phyloP scores from a whole-genome alignment of 1,284 basidiomycete species.

The Heterobasidion occidentale region DNA sequence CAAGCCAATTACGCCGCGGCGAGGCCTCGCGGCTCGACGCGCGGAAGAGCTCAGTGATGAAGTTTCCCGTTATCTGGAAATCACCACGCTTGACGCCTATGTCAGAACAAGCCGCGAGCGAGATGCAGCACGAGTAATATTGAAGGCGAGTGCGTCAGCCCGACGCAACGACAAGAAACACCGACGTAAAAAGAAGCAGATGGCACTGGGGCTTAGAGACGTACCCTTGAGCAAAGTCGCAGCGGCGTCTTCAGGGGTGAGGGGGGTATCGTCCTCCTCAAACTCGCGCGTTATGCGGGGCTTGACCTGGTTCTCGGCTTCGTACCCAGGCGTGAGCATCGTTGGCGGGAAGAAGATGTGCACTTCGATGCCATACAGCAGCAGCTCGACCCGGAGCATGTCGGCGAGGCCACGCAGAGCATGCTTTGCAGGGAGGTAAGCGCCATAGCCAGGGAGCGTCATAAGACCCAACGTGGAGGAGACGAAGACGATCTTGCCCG shows the following conservation, averaged over 20 bases:
- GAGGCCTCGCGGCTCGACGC: constrained; percentile 62
- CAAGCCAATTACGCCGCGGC: constrained; percentile 52
- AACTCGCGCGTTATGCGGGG: constrained; percentile 76
- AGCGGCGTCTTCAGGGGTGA: constrained; percentile 65
- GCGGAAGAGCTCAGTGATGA: constrained; percentile 64
- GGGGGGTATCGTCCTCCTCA: constrained; percentile 70
- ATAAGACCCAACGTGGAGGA: constrained; percentile 80
- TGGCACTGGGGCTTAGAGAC: background rate
- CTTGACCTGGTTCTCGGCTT: constrained; percentile 78
- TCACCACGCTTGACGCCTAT: constrained; percentile 68
- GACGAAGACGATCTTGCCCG: constrained; percentile 74
- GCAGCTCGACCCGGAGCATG: constrained; percentile 74
- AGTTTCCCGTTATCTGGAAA: constrained; percentile 72
- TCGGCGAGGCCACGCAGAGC: constrained; percentile 81
- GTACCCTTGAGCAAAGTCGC: constrained; percentile 54
- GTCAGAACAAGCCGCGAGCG: background rate
- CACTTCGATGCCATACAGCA: constrained; percentile 73
- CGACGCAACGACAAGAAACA: no score
- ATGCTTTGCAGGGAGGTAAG: constrained; percentile 86
- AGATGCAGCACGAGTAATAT: no score
- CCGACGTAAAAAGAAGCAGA: no score
- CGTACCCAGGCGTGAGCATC: constrained; percentile 78
- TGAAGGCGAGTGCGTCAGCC: no score
- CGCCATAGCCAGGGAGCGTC: constrained; percentile 77
- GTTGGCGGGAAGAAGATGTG: constrained; percentile 87